A percentile compares a stretch with the other conserved stretches of the same genome.
Evolutionary conservation across 2,329 filamentous ascomycete genomes (phyloP).

Genomic region (Epichloe festucae): DNA sequence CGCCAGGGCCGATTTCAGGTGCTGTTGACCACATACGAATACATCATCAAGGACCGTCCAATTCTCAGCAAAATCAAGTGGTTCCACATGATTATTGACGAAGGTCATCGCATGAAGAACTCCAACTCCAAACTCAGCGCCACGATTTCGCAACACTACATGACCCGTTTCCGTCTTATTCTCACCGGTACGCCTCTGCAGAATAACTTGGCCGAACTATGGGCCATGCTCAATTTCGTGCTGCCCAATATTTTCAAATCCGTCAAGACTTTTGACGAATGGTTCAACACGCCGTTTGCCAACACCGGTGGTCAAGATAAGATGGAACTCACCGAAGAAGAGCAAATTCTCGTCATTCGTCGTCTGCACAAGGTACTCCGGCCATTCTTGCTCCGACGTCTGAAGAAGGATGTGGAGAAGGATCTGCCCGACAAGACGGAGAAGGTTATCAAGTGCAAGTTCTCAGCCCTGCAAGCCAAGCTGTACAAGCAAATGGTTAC

Average conservation of each 20-base stretch:
- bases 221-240: slow-evolving; percentile 97
- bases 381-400: slow-evolving; percentile 90
- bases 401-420: slow-evolving; percentile 99
- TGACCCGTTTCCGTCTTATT: slow-evolving; percentile 87
- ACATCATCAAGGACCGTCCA: slow-evolving; percentile 97
- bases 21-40: slow-evolving; percentile 93
- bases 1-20: slow-evolving; percentile 94
- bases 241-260: slow-evolving; percentile 98
- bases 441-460: slow-evolving; percentile 98
- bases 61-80: slow-evolving; percentile 97
- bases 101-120: slow-evolving; percentile 99
- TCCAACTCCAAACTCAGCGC: slow-evolving; percentile 88
- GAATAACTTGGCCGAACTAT: slow-evolving; percentile 91
- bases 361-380: slow-evolving; percentile 95
- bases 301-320: slow-evolving; percentile 97
- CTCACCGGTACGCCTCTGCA: slow-evolving; percentile 93
- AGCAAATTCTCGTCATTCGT: slow-evolving; percentile 93
- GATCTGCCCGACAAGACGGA: slow-evolving; percentile 98
- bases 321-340: slow-evolving; percentile 99
- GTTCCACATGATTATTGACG: slow-evolving; percentile 99
- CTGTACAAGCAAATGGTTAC: slow-evolving; percentile 96
- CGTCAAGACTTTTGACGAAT: slow-evolving; percentile 96
- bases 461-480: slow-evolving; percentile 84
- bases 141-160: slow-evolving; percentile 91
- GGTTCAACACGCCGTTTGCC: slow-evolving; percentile 99